Percentiles rank a stretch among this genome's conserved stretches.
Evolutionary conservation across 352 stramenopile genomes (phyloP).

Genomic region (Phytophthora multivora): DNA sequence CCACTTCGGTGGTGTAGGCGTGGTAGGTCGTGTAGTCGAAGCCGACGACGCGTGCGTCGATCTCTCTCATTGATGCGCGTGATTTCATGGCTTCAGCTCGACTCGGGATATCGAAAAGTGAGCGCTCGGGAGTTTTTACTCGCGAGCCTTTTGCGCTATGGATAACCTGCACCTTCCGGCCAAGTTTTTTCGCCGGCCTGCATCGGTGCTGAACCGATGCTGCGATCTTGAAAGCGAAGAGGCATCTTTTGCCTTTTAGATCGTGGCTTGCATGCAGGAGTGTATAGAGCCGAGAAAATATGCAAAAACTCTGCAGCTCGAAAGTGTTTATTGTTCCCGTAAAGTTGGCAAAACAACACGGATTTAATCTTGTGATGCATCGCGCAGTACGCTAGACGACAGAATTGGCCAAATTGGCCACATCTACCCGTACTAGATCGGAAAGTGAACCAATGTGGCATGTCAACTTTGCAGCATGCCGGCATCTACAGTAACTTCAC

Average conservation of each 20-base stretch:
- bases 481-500: no score
- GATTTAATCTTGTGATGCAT: no score
- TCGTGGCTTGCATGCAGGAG: no score
- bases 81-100: background rate
- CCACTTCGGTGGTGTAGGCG: conserved; percentile 57
- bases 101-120: conserved; percentile 24
- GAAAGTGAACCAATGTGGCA: no score
- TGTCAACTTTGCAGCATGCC: no score
- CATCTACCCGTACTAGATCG: no score
- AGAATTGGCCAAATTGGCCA: no score
- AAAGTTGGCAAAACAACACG: no score
- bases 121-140: background rate
- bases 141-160: background rate
- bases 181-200: conserved; percentile 6
- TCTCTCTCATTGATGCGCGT: conserved; percentile 22
- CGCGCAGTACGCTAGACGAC: no score
- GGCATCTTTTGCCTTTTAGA: conserved; percentile 1
- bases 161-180: background rate
- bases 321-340: no score
- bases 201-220: conserved; percentile 7
- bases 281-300: background rate
- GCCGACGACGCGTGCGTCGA: conserved; percentile 49
- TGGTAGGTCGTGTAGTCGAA: conserved; percentile 48
- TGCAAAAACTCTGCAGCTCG: background rate
- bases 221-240: conserved; percentile 17